Evolutionary conservation across 2,329 filamentous ascomycete genomes (phyloP).

Genomic region (Fusarium mangiferae): DNA sequence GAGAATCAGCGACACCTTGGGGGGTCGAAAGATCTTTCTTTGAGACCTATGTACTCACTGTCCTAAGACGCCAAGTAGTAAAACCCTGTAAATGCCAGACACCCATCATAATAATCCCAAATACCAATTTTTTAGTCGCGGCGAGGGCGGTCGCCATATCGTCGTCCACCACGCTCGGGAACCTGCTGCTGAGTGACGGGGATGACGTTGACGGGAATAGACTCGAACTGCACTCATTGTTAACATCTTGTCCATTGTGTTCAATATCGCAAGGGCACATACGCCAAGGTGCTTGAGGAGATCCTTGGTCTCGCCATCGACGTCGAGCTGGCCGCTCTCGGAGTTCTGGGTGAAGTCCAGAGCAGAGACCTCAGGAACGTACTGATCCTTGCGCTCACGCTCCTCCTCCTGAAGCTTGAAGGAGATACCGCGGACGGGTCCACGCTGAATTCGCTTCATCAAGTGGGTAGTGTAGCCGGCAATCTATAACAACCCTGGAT

Average conservation of each 20-base stretch:
- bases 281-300: conserved; percentile 98
- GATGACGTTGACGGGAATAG: conserved; percentile 95
- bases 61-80: conserved; percentile 66
- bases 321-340: conserved; percentile 92
- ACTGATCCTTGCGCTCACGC: conserved; percentile 99
- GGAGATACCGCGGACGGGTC: conserved; percentile 99
- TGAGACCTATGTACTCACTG: conserved; percentile 69
- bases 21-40: conserved; percentile 68
- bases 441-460: conserved; percentile 99
- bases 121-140: conserved; percentile 51
- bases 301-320: conserved; percentile 98
- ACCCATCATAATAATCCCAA: conserved; percentile 51
- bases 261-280: conserved; percentile 61
- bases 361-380: conserved; percentile 98
- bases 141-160: conserved; percentile 74
- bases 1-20: conserved; percentile 93
- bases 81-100: conserved; percentile 58
- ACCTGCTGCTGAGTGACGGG: conserved; percentile 89
- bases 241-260: conserved; percentile 35
- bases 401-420: conserved; percentile 99
- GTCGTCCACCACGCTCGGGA: conserved; percentile 79
- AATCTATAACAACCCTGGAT: conserved; percentile 68
- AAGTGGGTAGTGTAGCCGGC: conserved; percentile 98
- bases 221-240: conserved; percentile 79
- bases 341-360: conserved; percentile 97